Evolutionary conservation across 2,329 filamentous ascomycete genomes (phyloP), one percentile per base, ranked within the genome.

Genomic region (Elsinoe australis): DNA sequence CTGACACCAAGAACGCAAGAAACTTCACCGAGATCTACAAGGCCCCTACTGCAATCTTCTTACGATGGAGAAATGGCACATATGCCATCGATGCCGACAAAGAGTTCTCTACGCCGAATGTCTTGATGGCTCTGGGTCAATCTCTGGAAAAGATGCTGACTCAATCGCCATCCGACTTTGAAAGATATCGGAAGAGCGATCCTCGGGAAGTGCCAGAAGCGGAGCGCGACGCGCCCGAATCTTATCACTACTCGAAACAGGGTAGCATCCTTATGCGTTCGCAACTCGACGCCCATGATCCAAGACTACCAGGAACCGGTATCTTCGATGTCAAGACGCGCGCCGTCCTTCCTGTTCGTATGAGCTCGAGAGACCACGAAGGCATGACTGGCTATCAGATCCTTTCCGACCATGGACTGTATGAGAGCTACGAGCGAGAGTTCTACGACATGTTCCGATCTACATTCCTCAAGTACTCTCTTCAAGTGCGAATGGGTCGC

Each of bases 21-120:
- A 78, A 72, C 6, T 95, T 88, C 58, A 94, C 89, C 1, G 69
- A 69, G 7, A 74, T 95, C 31, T 78, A 79, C 51, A 78, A 81
- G 56, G 78, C 79, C 0, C 90, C 92, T 1, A 76, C 81, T 3
- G 85, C 88, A 8, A 80, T 88, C 35, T 95, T 95, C 59, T 70
- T 95, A 12, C 79, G 85, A 45, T 85, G 82, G 66, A 84, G 85
- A 55, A 78, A 95, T 59, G 90, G 89, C 1, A 77, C 81, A 0
- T 98, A 98, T 62, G 89, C 90, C 4, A 92, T 98, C 51, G 92
- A 98, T 63, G 87, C 89, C 0, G 92, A 98, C 66, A 98, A 96
- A 67, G 78, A 95, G 61, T 92, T 80, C 56, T 89, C 95, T 58
- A 76, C 71, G 5, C 83, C 85, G 24, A 96, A 87, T 55, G 79